Evolutionary conservation across 192 early-diverging fungal species (phyloP).

Genomic region (Coemansia sp.): DNA sequence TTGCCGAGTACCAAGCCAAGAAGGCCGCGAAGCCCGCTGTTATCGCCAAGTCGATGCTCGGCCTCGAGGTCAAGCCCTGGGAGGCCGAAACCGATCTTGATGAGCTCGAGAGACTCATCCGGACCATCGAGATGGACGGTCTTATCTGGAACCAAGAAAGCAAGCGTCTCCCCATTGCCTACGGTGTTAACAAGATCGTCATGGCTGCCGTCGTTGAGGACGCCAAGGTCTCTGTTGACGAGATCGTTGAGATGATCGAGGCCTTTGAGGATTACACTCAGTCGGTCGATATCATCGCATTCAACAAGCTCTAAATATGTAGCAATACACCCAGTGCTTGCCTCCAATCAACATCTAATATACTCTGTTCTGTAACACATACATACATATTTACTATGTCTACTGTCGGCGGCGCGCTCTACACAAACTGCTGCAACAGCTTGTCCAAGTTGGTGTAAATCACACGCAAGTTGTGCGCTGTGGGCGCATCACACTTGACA

Average conservation of each 20-base stretch:
- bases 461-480: constrained; percentile 36
- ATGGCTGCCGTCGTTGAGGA: constrained; percentile 93
- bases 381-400: neutral
- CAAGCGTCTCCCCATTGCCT: constrained; percentile 83
- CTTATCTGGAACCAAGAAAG: constrained; percentile 81
- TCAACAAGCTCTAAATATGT: constrained; percentile 83
- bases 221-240: constrained; percentile 86
- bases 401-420: neutral
- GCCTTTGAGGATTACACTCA: constrained; percentile 87
- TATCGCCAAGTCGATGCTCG: constrained; percentile 89
- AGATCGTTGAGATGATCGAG: constrained; percentile 77
- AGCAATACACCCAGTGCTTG: neutral
- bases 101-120: constrained; percentile 71
- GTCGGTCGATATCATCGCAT: constrained; percentile 84
- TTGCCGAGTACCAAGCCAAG: constrained; percentile 89
- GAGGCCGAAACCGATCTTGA: constrained; percentile 93
- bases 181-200: constrained; percentile 95
- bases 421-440: constrained; percentile 32
- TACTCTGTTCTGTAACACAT: constrained; percentile 3
- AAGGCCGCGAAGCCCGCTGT: constrained; percentile 84
- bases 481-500: constrained; percentile 34
- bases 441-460: constrained; percentile 34
- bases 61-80: constrained; percentile 97
- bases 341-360: neutral
- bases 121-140: constrained; percentile 80